A percentile compares a stretch with the other conserved stretches of the same genome.
Conservation (phyloP, 495 filamentous ascomycete genomes). For the Poronia punctata region DNA sequence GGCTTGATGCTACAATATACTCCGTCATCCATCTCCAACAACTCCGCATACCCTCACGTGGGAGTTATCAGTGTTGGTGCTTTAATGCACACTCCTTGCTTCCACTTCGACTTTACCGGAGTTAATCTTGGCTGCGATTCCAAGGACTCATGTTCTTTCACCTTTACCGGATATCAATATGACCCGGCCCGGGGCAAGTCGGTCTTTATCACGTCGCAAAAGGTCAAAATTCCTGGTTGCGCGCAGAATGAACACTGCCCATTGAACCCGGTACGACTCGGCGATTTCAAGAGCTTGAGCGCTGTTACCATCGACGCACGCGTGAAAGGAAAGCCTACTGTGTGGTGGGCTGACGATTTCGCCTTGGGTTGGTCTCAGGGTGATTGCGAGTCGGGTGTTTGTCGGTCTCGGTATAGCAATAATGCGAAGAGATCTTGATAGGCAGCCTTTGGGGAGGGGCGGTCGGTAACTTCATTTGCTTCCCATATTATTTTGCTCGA, state of each 20-base stretch:
- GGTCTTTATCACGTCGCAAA: constrained; percentile 14
- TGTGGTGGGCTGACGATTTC: constrained; percentile 40
- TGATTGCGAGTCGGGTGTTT: constrained; percentile 29
- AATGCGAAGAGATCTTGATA: constrained; percentile 14
- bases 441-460: constrained; percentile 2
- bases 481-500: constrained; percentile 19
- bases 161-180: constrained; percentile 29
- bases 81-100: constrained; percentile 27
- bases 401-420: constrained; percentile 31
- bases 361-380: constrained; percentile 37
- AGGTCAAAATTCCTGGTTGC: constrained; percentile 29
- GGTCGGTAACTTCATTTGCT: constrained; percentile 21
- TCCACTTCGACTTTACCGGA: constrained; percentile 36
- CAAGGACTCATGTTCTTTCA: constrained; percentile 28
- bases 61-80: constrained; percentile 32
- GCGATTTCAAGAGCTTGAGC: constrained; percentile 31
- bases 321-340: constrained; percentile 17
- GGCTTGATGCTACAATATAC: constrained; percentile 31
- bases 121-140: constrained; percentile 37
- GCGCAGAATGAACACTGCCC: constrained; percentile 21
- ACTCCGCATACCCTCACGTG: constrained; percentile 9
- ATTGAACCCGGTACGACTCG: constrained; percentile 26
- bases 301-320: constrained; percentile 30
- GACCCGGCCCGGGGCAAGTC: constrained; percentile 12
- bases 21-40: constrained; percentile 21